Conservation (phyloP, 805 yeast genomes). For the Grigorovia transvaalensis region DNA sequence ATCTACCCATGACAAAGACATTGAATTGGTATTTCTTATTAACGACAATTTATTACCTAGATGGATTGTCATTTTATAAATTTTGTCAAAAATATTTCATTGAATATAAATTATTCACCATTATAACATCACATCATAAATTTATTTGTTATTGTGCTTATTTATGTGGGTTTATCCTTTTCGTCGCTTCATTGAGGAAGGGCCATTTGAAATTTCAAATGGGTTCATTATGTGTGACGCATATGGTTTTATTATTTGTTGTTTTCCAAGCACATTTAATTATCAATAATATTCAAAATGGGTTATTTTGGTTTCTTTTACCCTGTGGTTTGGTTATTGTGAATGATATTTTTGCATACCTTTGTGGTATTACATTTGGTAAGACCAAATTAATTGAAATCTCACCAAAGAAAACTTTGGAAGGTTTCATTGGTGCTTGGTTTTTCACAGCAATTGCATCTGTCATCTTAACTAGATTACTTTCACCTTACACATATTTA, state of each 20-base stretch:
- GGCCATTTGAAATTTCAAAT: slow-evolving; percentile 88
- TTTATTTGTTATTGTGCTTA: slow-evolving; percentile 77
- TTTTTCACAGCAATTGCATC: slow-evolving; percentile 76
- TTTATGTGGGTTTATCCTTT: slow-evolving; percentile 78
- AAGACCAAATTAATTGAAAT: slow-evolving; percentile 83
- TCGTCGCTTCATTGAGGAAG: slow-evolving; percentile 79
- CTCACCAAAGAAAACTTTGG: slow-evolving; percentile 95
- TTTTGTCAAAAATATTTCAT: slow-evolving; percentile 43
- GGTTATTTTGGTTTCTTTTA: slow-evolving; percentile 87
- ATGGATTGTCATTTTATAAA: slow-evolving; percentile 70
- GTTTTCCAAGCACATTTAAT: slow-evolving; percentile 92
- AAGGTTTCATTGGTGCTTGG: slow-evolving; percentile 98
- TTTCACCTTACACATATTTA: slow-evolving; percentile 60
- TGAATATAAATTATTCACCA: slow-evolving; percentile 33
- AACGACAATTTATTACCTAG: slow-evolving; percentile 81
- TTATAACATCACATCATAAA: slow-evolving; percentile 61
- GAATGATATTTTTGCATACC: slow-evolving; percentile 91
- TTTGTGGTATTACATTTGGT: slow-evolving; percentile 96
- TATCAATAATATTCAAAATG: slow-evolving; percentile 78
- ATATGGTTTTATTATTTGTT: slow-evolving; percentile 82
- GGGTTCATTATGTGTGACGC: slow-evolving; percentile 87
- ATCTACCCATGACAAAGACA: slow-evolving; percentile 71
- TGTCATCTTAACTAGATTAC: slow-evolving; percentile 49
- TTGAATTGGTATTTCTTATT: slow-evolving; percentile 87
- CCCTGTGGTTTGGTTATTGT: slow-evolving; percentile 89